Evolutionary conservation across 306 rosid species (phyloP).

Genomic region (Hylodesmum podocarpum): DNA sequence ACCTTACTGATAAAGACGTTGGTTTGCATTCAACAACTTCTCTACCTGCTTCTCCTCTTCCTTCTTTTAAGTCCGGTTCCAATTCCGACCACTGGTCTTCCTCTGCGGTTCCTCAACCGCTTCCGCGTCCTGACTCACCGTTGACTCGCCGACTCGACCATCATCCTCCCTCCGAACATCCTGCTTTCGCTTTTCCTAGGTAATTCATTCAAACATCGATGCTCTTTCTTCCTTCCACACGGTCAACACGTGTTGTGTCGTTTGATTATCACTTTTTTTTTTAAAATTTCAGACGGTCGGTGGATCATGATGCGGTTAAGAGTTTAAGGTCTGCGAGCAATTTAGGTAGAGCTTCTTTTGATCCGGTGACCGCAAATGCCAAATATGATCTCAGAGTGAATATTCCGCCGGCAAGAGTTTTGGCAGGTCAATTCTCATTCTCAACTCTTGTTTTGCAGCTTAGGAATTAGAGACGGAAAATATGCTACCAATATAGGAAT

Average conservation of each 20-base stretch:
- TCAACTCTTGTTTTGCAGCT: too few species aligned
- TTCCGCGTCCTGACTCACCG: slow-evolving; percentile 67
- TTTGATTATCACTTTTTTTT: not conserved
- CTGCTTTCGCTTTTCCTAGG: slow-evolving; percentile 40
- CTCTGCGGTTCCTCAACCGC: slow-evolving; percentile 59
- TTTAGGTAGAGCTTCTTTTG: slow-evolving; percentile 34
- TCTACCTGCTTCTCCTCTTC: slow-evolving; percentile 51
- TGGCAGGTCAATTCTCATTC: slow-evolving; percentile 28
- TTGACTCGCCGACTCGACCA: slow-evolving; percentile 41
- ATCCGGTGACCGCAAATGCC: slow-evolving; percentile 19
- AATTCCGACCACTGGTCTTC: slow-evolving; percentile 50
- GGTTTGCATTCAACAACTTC: slow-evolving; percentile 21
- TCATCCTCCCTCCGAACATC: slow-evolving; percentile 22
- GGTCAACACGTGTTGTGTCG: not conserved
- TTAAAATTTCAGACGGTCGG: slow-evolving; percentile 42
- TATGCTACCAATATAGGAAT: too few species aligned
- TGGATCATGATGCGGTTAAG: slow-evolving; percentile 33
- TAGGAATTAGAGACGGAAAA: too few species aligned
- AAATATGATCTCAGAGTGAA: slow-evolving; percentile 33
- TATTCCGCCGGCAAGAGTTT: slow-evolving; percentile 23
- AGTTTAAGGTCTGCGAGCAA: slow-evolving; percentile 34
- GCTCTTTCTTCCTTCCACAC: not conserved
- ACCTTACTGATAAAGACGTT: slow-evolving; percentile 44
- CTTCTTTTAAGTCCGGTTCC: slow-evolving; percentile 62
- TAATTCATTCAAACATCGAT: slow-evolving; percentile 11